Base-by-base conservation (phyloP, 129 eudicot species). In the Apium graveolens region DNA sequence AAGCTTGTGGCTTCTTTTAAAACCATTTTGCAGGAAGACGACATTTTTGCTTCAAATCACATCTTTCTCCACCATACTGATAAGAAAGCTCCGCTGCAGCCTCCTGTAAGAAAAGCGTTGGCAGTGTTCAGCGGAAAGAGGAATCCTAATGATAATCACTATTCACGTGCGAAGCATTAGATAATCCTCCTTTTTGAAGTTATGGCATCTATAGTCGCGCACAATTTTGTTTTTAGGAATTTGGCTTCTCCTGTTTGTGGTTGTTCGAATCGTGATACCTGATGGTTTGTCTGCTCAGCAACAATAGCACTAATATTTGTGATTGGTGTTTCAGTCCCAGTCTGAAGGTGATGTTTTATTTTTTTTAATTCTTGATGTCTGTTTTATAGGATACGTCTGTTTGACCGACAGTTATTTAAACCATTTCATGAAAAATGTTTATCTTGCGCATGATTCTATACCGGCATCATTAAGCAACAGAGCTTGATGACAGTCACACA, bases 131-230 rank as follows among this genome's bases (percentile, higher is more conserved):
- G 97, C 63, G 91, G 91, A 27, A 91, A 65, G 90, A 93, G 97
- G 81, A 93, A 93, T 82, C 98, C 98, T 24, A 93, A 93, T 72
- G 98, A 93, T 85, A 93, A 89, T 80, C 96, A 90, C 78, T 91
- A 78, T 75, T 90, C 97, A 65, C 96, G 89, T 21, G 71, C 91
- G 17, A 93, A 80, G 89, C 90, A 89, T 76, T 93, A 86, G 79
- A 57, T 20, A 2, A 42, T 43, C 48, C 41, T 43, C 37, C 8
- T 10, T 29, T 48, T 11, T 44, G 14, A 63, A 65, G 53, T 75
- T 62, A 7, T 78, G 71, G 29, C 71, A 42, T 24, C 32, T 49
- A 27, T 42, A 3, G 32, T 11, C 9, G 26, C 42, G 3, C 16
- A 65, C 46, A 38, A 55, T 76, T 78, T 68, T 66, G 39, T n/a